Conservation (phyloP, 495 filamentous ascomycete species). For the Polyplosphaeria fusca region DNA sequence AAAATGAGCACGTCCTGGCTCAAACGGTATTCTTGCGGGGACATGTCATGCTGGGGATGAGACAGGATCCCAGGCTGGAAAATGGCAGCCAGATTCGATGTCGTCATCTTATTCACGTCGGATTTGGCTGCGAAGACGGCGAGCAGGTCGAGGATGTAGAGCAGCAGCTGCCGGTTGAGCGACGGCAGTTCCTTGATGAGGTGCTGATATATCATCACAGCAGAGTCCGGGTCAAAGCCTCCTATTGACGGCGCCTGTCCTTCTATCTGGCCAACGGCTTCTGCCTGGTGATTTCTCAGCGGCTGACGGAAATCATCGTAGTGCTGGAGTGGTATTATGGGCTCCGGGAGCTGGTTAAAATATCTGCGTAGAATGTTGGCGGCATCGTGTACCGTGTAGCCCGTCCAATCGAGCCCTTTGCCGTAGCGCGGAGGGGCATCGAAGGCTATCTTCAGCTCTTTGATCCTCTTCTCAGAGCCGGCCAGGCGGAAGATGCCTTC, state of each 20-base stretch:
- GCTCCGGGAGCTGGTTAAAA: constrained; percentile 90
- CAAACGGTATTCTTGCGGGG: constrained; percentile 84
- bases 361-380: constrained; percentile 95
- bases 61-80: constrained; percentile 96
- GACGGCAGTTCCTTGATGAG: constrained; percentile 91
- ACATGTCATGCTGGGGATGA: constrained; percentile 92
- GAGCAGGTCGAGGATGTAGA: constrained; percentile 96
- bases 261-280: constrained; percentile 62
- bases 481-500: constrained; percentile 97
- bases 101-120: constrained; percentile 94
- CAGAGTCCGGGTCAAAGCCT: constrained; percentile 68
- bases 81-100: constrained; percentile 91
- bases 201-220: constrained; percentile 79
- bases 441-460: constrained; percentile 87
- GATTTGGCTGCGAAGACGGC: constrained; percentile 98
- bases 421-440: constrained; percentile 95
- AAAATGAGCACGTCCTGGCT: constrained; percentile 98
- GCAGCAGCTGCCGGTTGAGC: constrained; percentile 87
- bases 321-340: constrained; percentile 91
- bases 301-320: constrained; percentile 90
- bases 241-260: constrained; percentile 51
- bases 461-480: constrained; percentile 96
- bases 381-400: constrained; percentile 98
- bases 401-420: constrained; percentile 94
- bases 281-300: constrained; percentile 69